Conservation (phyloP, 495 filamentous ascomycete genomes). For the Penicillium subrubescens region DNA sequence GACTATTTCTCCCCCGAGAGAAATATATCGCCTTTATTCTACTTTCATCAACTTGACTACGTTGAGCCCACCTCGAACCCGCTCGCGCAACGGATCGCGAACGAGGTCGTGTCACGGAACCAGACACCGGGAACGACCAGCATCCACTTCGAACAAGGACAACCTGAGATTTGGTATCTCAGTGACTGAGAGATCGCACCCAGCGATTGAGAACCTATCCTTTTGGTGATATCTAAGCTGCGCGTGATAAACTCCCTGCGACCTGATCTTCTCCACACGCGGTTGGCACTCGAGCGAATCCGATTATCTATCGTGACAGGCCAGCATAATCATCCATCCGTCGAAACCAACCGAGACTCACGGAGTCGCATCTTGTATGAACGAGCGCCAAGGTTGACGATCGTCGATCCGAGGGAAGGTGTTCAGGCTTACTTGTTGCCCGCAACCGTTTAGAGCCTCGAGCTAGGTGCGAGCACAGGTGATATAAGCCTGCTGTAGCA, state of each 20-base stretch:
- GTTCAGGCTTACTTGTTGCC: constrained; percentile 3
- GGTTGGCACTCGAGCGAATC: not conserved
- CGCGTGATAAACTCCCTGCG: constrained; percentile 3
- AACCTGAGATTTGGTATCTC: constrained; percentile 16
- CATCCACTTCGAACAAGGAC: constrained; percentile 9
- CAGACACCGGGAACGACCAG: constrained; percentile 3
- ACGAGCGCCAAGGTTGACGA: not conserved
- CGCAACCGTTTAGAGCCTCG: constrained; percentile 1
- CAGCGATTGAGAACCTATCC: not conserved
- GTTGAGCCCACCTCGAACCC: constrained; percentile 7
- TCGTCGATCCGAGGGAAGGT: constrained; percentile 9
- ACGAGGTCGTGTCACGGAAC: constrained; percentile 28
- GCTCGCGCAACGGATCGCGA: constrained; percentile 29
- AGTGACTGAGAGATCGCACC: not conserved
- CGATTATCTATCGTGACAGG: not conserved
- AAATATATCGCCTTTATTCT: not conserved
- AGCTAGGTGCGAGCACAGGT: not conserved
- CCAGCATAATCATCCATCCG: not conserved
- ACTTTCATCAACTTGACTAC: not conserved
- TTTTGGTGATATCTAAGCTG: not conserved
- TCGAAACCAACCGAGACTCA: not conserved
- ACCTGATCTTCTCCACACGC: constrained; percentile 1
- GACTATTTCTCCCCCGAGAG: constrained; percentile 8
- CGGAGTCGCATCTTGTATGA: constrained; percentile 1
- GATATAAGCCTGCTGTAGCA: constrained; percentile 20